Conservation (phyloP, 2,329 filamentous ascomycete species). For the Incumbomyces lentus region DNA sequence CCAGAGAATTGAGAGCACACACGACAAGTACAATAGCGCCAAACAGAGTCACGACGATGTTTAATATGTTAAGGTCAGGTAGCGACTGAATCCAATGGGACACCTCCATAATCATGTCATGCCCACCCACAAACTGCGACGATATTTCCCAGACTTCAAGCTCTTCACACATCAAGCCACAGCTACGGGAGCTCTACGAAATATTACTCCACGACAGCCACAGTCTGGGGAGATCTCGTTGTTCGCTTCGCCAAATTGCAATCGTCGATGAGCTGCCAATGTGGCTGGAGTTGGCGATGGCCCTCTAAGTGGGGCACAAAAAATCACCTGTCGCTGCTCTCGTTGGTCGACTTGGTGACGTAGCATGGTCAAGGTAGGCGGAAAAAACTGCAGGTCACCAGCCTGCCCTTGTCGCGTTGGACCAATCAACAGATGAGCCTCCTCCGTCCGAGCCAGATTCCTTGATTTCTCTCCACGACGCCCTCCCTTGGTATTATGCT, state of each 20-base stretch:
- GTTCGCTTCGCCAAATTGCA: too few species aligned
- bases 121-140: not conserved
- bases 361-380: not conserved
- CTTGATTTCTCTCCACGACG: constrained; percentile 3
- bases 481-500: not conserved
- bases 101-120: not conserved
- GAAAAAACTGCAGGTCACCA: constrained; percentile 2
- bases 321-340: too few species aligned
- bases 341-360: too few species aligned
- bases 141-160: too few species aligned
- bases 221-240: too few species aligned
- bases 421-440: not conserved
- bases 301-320: too few species aligned
- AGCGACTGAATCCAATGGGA: too few species aligned
- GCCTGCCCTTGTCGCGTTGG: not conserved
- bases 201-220: too few species aligned
- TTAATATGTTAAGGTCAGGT: not conserved
- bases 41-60: not conserved
- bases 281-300: too few species aligned
- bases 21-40: not conserved
- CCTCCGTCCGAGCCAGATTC: not conserved
- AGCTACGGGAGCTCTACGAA: not conserved
- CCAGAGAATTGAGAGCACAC: not conserved
- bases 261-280: too few species aligned
- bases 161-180: too few species aligned